A percentile compares a stretch with the other conserved stretches of the same genome.
Evolutionary conservation across 805 yeast genomes (phyloP).

Genomic region (Spathaspora passalidarum): DNA sequence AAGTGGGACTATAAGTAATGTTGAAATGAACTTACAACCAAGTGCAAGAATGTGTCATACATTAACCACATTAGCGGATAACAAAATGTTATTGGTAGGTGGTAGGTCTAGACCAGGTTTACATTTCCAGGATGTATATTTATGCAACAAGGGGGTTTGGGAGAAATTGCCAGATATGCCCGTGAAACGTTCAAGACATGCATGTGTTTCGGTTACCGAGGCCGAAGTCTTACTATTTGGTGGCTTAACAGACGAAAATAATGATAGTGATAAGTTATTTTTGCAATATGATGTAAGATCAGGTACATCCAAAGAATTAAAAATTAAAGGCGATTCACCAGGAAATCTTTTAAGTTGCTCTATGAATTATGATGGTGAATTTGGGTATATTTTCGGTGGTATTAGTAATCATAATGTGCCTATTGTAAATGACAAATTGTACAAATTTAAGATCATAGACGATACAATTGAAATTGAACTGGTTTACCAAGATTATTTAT

Average conservation of each 20-base stretch:
- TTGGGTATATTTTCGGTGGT: slow-evolving; percentile 53
- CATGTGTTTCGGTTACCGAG: slow-evolving; percentile 26
- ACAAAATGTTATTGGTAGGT: slow-evolving; percentile 47
- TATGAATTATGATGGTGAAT: slow-evolving; percentile 24
- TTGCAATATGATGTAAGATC: slow-evolving; percentile 16
- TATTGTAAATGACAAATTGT: slow-evolving; percentile 28
- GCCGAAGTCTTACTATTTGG: slow-evolving; percentile 48
- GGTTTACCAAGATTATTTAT: slow-evolving; percentile 20
- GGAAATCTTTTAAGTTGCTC: slow-evolving; percentile 33
- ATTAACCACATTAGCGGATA: slow-evolving; percentile 29
- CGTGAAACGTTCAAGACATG: slow-evolving; percentile 50
- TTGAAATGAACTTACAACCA: slow-evolving; percentile 17
- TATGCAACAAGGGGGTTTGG: slow-evolving; percentile 36
- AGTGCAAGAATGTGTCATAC: slow-evolving; percentile 60
- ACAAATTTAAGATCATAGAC: slow-evolving; percentile 26
- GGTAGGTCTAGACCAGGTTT: slow-evolving; percentile 65
- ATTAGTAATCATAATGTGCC: slow-evolving; percentile 25
- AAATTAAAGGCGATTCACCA: slow-evolving; percentile 15
- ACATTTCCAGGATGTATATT: slow-evolving; percentile 33
- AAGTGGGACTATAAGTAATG: slow-evolving; percentile 35
- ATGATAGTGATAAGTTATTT: slow-evolving; percentile 12
- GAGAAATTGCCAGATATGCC: slow-evolving; percentile 34
- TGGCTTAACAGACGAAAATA: slow-evolving; percentile 28
- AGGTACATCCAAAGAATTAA: slow-evolving; percentile 10
- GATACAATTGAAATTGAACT: slow-evolving; percentile 15